Evolutionary conservation across 164 flowering plant species (phyloP).

Genomic region (Vitis riparia): DNA sequence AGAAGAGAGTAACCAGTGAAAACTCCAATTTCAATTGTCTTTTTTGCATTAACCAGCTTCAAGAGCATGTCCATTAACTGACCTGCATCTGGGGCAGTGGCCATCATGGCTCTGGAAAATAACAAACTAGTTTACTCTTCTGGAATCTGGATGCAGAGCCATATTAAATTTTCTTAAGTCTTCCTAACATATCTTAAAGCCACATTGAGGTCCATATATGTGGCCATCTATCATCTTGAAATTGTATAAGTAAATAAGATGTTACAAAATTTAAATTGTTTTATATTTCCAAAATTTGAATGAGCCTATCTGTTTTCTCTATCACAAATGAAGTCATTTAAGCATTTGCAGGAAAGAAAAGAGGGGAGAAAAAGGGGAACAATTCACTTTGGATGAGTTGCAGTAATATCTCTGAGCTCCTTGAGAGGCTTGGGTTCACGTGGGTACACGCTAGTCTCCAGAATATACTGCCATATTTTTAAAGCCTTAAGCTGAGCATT

Average conservation of each 20-base stretch:
- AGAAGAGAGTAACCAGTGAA: conserved; percentile 75
- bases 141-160: background rate
- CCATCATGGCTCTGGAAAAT: conserved; percentile 32
- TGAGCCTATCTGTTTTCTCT: too few species aligned
- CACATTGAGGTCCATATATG: too few species aligned
- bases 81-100: conserved; percentile 55
- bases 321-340: too few species aligned
- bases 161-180: background rate
- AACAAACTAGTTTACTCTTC: background rate
- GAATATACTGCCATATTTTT: conserved; percentile 15
- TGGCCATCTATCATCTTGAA: too few species aligned
- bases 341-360: too few species aligned
- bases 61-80: conserved; percentile 46
- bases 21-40: conserved; percentile 65
- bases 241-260: too few species aligned
- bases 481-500: background rate
- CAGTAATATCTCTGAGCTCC: background rate
- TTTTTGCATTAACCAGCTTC: conserved; percentile 47
- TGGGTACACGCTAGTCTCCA: conserved; percentile 31
- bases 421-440: conserved; percentile 20
- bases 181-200: too few species aligned
- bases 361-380: background rate
- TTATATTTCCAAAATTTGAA: too few species aligned
- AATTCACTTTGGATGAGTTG: background rate
- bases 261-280: too few species aligned